A percentile compares a stretch with the other conserved stretches of the same genome.
Conservation (phyloP, 345 rosid species). For the Euphorbia pulcherrima region DNA sequence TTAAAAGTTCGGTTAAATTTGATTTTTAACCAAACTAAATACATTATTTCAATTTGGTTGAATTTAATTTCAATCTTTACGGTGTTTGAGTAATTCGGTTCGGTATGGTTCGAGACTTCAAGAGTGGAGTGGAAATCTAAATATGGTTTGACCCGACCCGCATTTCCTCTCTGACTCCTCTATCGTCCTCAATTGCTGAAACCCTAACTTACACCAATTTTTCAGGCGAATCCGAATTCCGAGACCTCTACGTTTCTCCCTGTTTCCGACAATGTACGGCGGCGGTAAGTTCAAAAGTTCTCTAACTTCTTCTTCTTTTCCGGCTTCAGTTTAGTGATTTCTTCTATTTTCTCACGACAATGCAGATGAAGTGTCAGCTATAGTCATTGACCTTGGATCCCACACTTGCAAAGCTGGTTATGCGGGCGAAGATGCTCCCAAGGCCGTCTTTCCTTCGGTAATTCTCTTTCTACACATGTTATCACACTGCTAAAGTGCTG, state of each 20-base stretch:
- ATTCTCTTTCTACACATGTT: slow-evolving; percentile 22
- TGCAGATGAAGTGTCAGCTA: slow-evolving; percentile 97
- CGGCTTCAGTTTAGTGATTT: background rate
- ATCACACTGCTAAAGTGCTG: background rate
- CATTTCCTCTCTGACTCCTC: background rate
- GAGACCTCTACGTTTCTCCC: background rate
- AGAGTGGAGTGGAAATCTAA: no score
- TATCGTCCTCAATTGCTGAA: background rate
- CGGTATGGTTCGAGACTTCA: no score
- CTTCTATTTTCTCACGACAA: slow-evolving; percentile 1
- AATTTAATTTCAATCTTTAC: no score
- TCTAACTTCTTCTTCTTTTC: background rate
- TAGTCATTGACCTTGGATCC: slow-evolving; percentile 94
- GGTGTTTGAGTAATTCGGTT: no score
- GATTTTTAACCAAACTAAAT: no score
- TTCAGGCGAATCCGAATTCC: background rate
- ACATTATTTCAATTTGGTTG: no score
- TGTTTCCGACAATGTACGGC: slow-evolving; percentile 67
- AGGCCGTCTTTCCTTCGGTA: slow-evolving; percentile 97
- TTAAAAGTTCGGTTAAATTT: no score
- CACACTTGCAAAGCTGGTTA: slow-evolving; percentile 99
- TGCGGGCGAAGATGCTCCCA: slow-evolving; percentile 99
- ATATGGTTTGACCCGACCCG: background rate
- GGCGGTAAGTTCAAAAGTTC: slow-evolving; percentile 58
- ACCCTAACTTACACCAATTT: background rate